phyloP scores from a whole-genome alignment of 257 asterid genomes.

The Jacaranda mimosifolia region DNA sequence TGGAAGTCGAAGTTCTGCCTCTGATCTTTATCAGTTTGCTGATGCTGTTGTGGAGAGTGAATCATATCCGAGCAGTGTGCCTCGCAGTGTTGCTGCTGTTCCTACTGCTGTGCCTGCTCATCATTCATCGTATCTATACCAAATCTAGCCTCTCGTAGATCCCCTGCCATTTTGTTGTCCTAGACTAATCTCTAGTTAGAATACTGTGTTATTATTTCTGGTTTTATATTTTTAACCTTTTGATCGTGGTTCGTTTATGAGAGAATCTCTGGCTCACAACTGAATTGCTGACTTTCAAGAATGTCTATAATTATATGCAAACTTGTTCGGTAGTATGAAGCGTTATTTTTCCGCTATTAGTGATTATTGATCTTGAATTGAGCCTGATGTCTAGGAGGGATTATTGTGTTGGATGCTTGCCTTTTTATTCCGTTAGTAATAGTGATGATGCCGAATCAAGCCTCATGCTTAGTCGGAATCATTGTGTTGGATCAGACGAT shows the following conservation, averaged over 20 bases:
- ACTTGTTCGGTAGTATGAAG: no score
- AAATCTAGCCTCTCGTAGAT: constrained; percentile 23
- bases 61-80: constrained; percentile 38
- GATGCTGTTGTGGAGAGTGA: constrained; percentile 60
- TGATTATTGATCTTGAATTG: no score
- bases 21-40: constrained; percentile 78
- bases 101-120: constrained; percentile 49
- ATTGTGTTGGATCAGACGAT: no score
- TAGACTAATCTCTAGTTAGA: not conserved
- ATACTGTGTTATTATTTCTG: not conserved
- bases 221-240: not conserved
- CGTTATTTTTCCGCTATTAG: no score
- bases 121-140: constrained; percentile 56
- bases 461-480: no score
- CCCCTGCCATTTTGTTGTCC: not conserved
- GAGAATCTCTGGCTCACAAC: not conserved
- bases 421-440: no score
- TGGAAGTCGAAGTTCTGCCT: constrained; percentile 47
- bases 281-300: not conserved
- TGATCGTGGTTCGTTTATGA: not conserved
- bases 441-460: no score
- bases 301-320: no score
- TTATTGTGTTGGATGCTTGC: no score
- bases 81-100: constrained; percentile 42
- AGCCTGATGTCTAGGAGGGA: no score